Conservation (phyloP, 169 alveolate species). For the Babesia caballi region DNA sequence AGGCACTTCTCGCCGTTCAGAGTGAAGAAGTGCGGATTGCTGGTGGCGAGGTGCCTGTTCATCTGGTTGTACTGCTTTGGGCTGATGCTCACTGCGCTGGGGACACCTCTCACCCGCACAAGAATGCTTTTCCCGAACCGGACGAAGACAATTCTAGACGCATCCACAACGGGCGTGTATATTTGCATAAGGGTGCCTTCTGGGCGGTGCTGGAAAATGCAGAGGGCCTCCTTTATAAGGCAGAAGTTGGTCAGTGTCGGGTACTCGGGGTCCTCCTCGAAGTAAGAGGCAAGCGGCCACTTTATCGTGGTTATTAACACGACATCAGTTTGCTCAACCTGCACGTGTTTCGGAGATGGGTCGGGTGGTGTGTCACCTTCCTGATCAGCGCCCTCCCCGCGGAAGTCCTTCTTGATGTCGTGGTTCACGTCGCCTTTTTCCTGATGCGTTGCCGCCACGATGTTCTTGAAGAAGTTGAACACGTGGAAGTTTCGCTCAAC, state of each 20-base stretch:
- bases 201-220: neutral
- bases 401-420: neutral
- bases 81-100: slow-evolving; percentile 16
- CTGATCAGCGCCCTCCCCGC: neutral
- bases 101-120: slow-evolving; percentile 13
- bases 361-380: neutral
- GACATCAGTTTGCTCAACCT: neutral
- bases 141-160: neutral
- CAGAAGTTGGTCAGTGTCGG: slow-evolving; percentile 32
- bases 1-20: slow-evolving; percentile 27
- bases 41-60: slow-evolving; percentile 7
- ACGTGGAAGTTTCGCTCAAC: neutral
- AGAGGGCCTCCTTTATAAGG: slow-evolving; percentile 18
- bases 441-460: neutral
- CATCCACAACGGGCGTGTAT: neutral
- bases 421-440: neutral
- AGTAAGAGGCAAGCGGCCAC: slow-evolving; percentile 16
- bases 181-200: neutral
- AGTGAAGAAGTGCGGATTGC: slow-evolving; percentile 1
- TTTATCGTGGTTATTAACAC: neutral
- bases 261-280: slow-evolving; percentile 17
- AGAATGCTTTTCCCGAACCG: neutral
- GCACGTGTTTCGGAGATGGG: too few species aligned
- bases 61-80: slow-evolving; percentile 61
- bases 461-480: neutral